Evolutionary conservation across 371 early-diverging fungal genomes (phyloP).

Genomic region (Mucor circinelloides): DNA sequence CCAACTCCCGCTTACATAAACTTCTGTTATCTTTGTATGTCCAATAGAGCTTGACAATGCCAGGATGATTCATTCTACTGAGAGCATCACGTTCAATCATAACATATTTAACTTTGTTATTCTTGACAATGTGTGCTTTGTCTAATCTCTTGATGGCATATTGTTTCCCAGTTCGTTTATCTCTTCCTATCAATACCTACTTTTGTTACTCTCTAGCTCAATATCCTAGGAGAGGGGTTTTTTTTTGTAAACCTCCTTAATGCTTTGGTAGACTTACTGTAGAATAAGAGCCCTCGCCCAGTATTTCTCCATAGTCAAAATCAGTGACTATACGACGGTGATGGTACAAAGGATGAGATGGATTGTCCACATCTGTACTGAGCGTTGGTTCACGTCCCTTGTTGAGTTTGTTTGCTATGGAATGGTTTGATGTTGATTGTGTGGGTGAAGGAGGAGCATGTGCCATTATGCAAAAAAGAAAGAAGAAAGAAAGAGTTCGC

Average conservation of each 20-base stretch:
- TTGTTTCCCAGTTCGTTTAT: conserved; percentile 62
- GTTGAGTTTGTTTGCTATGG: background rate
- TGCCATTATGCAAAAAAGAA: background rate
- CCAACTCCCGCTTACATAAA: conserved; percentile 62
- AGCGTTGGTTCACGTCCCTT: conserved; percentile 3
- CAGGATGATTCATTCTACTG: conserved; percentile 83
- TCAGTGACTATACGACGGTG: conserved; percentile 58
- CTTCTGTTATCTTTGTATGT: conserved; percentile 92
- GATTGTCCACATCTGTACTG: conserved; percentile 44
- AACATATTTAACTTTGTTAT: conserved; percentile 95
- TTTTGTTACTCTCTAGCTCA: background rate
- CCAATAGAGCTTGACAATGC: conserved; percentile 89
- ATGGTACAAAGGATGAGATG: conserved; percentile 43
- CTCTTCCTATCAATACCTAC: conserved; percentile 73
- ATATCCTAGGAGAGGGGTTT: background rate
- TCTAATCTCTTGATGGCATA: conserved; percentile 95
- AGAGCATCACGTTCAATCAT: conserved; percentile 91
- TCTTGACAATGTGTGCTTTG: conserved; percentile 90
- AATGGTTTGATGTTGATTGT: conserved; percentile 54
- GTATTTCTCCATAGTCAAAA: conserved; percentile 80
- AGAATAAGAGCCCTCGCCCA: conserved; percentile 97
- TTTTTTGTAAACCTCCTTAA: background rate
- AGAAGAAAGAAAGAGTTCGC: background rate
- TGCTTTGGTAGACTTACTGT: conserved; percentile 62
- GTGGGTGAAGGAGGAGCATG: conserved; percentile 50